Percentiles rank a stretch among this genome's conserved stretches.
These are phyloP conservation scores for Dactylorhiza incarnata DNA, from an alignment of 106 monocot species.

Conservation along the genomic window DNA sequence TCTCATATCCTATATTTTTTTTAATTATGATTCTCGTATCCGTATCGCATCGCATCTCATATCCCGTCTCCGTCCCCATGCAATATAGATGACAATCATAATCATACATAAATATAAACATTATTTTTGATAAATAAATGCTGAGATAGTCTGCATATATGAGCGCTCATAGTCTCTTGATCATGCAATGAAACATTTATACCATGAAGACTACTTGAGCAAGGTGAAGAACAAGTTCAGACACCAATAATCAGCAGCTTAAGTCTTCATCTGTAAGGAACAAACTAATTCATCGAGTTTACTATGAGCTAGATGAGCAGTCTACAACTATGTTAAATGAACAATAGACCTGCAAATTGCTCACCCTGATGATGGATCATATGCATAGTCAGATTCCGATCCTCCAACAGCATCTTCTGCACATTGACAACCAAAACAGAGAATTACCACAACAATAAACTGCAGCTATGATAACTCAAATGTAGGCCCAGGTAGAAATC, in stretches of 20 bases:
- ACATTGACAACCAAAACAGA: not conserved
- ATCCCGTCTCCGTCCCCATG: too few species aligned
- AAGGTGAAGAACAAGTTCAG: too few species aligned
- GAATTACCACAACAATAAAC: not conserved
- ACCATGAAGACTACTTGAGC: too few species aligned
- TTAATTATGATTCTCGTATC: too few species aligned
- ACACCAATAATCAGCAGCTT: not conserved
- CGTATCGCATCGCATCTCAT: too few species aligned
- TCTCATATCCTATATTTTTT: too few species aligned
- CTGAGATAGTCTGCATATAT: too few species aligned
- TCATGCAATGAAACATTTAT: too few species aligned
- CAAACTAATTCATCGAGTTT: not conserved
- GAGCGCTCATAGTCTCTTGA: too few species aligned
- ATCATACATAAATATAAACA: too few species aligned
- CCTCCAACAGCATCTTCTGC: constrained; percentile 39
- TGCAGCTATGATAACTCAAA: not conserved
- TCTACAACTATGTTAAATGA: not conserved
- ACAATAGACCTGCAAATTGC: constrained; percentile 5
- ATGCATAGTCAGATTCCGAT: constrained; percentile 57
- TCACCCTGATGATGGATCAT: constrained; percentile 81
- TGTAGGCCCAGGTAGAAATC: not conserved
- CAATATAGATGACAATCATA: too few species aligned
- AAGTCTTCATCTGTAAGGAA: not conserved
- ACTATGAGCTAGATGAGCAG: not conserved
- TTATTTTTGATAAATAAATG: too few species aligned